Percentiles rank a stretch among this genome's conserved stretches.
Evolutionary conservation across 2,329 filamentous ascomycete species (phyloP).

Genomic region (Purpureocillium lavendulum): DNA sequence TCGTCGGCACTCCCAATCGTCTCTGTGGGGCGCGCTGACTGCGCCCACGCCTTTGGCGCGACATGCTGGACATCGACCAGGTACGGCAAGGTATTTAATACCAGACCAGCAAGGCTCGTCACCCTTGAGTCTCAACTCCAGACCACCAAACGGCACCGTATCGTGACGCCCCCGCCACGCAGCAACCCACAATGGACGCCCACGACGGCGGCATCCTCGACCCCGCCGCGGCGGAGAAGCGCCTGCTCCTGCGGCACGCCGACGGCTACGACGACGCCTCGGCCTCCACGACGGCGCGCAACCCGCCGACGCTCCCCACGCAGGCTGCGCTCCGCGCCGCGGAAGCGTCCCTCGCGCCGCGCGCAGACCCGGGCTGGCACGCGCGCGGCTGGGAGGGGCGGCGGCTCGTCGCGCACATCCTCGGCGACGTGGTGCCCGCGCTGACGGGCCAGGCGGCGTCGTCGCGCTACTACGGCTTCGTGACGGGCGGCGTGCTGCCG

Average conservation of each 20-base stretch:
- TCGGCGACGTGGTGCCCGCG: slow-evolving; percentile 41
- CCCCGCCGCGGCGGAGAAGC: slow-evolving; percentile 1
- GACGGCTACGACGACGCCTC: slow-evolving; percentile 3
- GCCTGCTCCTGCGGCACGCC: slow-evolving; percentile 13
- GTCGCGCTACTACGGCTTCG: slow-evolving; percentile 77
- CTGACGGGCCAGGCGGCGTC: slow-evolving; percentile 59
- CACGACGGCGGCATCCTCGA: not conserved
- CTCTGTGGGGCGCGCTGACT: no score
- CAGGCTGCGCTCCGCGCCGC: slow-evolving; percentile 23
- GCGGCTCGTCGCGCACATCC: slow-evolving; percentile 29
- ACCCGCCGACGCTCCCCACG: slow-evolving; percentile 30
- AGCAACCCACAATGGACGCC: not conserved
- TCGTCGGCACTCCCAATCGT: no score
- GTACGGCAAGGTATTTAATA: no score
- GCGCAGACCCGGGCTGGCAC: slow-evolving; percentile 16
- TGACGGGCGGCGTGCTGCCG: slow-evolving; percentile 74
- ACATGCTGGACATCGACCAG: no score
- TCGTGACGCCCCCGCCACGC: no score
- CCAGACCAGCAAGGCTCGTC: no score
- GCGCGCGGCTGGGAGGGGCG: slow-evolving; percentile 11
- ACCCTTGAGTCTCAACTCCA: no score
- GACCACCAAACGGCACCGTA: no score
- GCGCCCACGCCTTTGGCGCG: no score
- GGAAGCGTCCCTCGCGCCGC: slow-evolving; percentile 26
- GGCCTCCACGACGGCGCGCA: no score